Conservation (phyloP, 2,329 filamentous ascomycete genomes). For the Paecilomyces dactylethromorphus region DNA sequence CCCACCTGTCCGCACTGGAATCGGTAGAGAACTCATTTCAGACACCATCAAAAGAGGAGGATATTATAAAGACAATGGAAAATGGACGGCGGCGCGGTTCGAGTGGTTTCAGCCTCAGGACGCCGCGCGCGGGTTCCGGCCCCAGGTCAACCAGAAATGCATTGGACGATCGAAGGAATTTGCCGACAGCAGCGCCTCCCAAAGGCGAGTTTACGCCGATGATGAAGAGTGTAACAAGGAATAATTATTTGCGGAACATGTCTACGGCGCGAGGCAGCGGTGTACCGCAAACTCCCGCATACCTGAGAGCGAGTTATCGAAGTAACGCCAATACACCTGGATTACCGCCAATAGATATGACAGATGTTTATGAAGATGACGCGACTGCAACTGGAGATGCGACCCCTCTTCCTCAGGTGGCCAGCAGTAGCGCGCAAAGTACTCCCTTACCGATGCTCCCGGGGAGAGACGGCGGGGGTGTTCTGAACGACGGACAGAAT, state of each 20-base stretch:
- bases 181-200: constrained; percentile 51
- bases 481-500: constrained; percentile 72
- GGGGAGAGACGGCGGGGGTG: constrained; percentile 57
- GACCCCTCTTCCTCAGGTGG: constrained; percentile 69
- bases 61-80: constrained; percentile 68
- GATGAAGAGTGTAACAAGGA: constrained; percentile 70
- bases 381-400: constrained; percentile 57
- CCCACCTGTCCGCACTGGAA: constrained; percentile 53
- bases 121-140: constrained; percentile 64
- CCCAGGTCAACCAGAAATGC: constrained; percentile 35
- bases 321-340: constrained; percentile 68
- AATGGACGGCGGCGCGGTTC: constrained; percentile 52
- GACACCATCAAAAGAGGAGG: constrained; percentile 69
- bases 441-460: constrained; percentile 71
- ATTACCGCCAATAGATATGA: constrained; percentile 66
- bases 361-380: constrained; percentile 56
- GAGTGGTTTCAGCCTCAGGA: constrained; percentile 56
- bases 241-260: constrained; percentile 53
- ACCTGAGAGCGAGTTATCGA: constrained; percentile 53
- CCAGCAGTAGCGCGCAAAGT: constrained; percentile 72
- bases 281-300: constrained; percentile 62
- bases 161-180: constrained; percentile 64
- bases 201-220: constrained; percentile 87
- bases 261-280: constrained; percentile 53
- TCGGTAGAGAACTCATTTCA: constrained; percentile 84